Conservation (phyloP, 768 basidiomycete species). For the Boletellus emodensis region DNA sequence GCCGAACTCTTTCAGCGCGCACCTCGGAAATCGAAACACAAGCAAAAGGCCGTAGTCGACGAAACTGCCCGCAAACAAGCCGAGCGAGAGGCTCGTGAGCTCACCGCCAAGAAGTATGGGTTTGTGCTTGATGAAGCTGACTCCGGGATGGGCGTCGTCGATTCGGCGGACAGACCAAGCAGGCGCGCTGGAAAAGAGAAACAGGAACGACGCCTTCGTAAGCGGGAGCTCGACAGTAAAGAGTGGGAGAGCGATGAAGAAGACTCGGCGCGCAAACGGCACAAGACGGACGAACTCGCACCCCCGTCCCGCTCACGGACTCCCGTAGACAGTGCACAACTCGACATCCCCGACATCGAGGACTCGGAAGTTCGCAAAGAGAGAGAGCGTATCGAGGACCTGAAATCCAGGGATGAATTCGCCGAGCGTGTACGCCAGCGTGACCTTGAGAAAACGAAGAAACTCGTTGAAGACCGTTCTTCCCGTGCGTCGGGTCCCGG, state of each 20-base stretch:
- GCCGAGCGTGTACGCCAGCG: conserved; percentile 80
- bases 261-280: conserved; percentile 65
- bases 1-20: conserved; percentile 70
- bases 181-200: conserved; percentile 40
- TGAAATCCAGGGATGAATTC: conserved; percentile 89
- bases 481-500: conserved; percentile 63
- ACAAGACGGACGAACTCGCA: conserved; percentile 45
- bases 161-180: conserved; percentile 29
- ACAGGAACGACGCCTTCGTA: conserved; percentile 65
- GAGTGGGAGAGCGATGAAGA: conserved; percentile 94
- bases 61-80: conserved; percentile 56
- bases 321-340: conserved; percentile 31
- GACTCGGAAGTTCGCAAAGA: conserved; percentile 71
- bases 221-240: conserved; percentile 74
- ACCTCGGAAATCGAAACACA: conserved; percentile 76
- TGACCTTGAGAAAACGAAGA: conserved; percentile 84
- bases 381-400: conserved; percentile 71
- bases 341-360: conserved; percentile 63
- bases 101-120: conserved; percentile 70
- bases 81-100: conserved; percentile 69
- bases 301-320: conserved; percentile 22
- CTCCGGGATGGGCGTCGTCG: conserved; percentile 37
- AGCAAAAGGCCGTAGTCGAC: conserved; percentile 41
- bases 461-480: conserved; percentile 88
- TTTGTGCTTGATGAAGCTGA: conserved; percentile 87